A percentile compares a stretch with the other conserved stretches of the same genome.
These are phyloP conservation scores for Cladosporium cucumerinum DNA, from an alignment of 2,329 filamentous ascomycete genomes.

Conservation along the genomic window DNA sequence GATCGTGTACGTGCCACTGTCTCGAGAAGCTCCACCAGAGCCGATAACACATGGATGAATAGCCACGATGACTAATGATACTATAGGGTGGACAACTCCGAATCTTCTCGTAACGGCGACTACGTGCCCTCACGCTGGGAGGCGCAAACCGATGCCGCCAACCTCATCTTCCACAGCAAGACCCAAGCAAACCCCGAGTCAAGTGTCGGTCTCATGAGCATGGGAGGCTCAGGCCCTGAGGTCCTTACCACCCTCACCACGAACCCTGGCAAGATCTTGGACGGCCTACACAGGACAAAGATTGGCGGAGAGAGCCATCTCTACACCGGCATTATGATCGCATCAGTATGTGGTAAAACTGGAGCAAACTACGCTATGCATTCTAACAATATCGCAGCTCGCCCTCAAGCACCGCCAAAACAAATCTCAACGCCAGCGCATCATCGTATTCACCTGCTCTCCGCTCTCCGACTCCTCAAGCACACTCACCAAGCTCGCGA, in stretches of 20 bases:
- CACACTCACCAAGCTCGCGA: slow-evolving; percentile 80
- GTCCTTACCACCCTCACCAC: slow-evolving; percentile 94
- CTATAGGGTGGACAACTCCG: slow-evolving; percentile 87
- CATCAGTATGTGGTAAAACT: slow-evolving; percentile 62
- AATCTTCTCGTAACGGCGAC: slow-evolving; percentile 96
- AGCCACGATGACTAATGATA: not conserved
- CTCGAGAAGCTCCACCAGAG: not conserved
- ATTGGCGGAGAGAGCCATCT: slow-evolving; percentile 86
- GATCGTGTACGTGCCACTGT: slow-evolving; percentile 62
- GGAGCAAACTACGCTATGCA: slow-evolving; percentile 18
- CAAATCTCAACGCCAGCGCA: slow-evolving; percentile 92
- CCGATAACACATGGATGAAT: not conserved
- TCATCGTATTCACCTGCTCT: slow-evolving; percentile 95
- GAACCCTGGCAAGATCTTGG: slow-evolving; percentile 92
- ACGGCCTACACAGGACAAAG: slow-evolving; percentile 89
- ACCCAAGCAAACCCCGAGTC: slow-evolving; percentile 95
- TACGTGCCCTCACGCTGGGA: slow-evolving; percentile 88
- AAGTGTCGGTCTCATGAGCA: slow-evolving; percentile 96
- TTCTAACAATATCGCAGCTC: slow-evolving; percentile 55
- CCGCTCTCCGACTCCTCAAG: slow-evolving; percentile 87
- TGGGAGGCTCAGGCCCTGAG: slow-evolving; percentile 96
- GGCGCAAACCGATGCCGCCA: slow-evolving; percentile 91
- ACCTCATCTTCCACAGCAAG: slow-evolving; percentile 92
- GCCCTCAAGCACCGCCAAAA: slow-evolving; percentile 97
- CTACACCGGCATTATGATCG: slow-evolving; percentile 91